These are phyloP conservation scores for Chlorencoelia australis DNA, from an alignment of 2,329 filamentous ascomycete species.

Conservation along the genomic window DNA sequence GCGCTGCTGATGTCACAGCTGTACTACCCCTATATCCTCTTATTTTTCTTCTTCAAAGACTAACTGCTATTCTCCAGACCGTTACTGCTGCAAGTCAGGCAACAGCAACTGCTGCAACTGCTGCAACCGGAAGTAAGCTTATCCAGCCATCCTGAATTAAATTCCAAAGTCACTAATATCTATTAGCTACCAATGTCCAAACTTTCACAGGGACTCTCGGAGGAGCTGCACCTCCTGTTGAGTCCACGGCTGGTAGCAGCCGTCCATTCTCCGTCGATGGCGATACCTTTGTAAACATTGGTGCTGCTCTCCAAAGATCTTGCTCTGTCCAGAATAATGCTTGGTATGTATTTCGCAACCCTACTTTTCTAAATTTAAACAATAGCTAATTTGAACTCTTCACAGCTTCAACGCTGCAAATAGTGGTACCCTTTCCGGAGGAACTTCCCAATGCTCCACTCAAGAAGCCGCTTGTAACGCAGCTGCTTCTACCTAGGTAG, in stretches of 20 bases:
- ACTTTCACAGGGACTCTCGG: constrained; percentile 38
- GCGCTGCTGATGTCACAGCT: neutral
- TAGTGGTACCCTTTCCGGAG: constrained; percentile 32
- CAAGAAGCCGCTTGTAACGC: constrained; percentile 35
- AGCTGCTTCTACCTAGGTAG: too few species aligned
- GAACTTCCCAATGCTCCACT: constrained; percentile 41
- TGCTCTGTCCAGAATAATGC: constrained; percentile 38
- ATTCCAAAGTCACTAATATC: constrained; percentile 8
- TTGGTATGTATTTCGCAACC: neutral
- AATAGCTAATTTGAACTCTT: too few species aligned
- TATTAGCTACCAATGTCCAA: constrained; percentile 29
- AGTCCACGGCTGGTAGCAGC: constrained; percentile 36
- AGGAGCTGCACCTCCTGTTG: constrained; percentile 36
- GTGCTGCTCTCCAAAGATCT: constrained; percentile 46
- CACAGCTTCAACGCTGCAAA: constrained; percentile 47
- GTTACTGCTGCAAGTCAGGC: constrained; percentile 5
- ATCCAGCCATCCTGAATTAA: constrained; percentile 2
- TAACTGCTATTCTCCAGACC: too few species aligned
- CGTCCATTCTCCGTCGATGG: constrained; percentile 48
- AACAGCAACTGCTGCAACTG: constrained; percentile 5
- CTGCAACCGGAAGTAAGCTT: constrained; percentile 21
- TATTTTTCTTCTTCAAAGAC: too few species aligned
- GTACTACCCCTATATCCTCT: too few species aligned
- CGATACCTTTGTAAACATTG: constrained; percentile 45
- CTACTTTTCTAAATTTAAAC: constrained; percentile 28